Base-by-base conservation (phyloP, 495 filamentous ascomycete genomes). In the Xylaria nigripes region DNA sequence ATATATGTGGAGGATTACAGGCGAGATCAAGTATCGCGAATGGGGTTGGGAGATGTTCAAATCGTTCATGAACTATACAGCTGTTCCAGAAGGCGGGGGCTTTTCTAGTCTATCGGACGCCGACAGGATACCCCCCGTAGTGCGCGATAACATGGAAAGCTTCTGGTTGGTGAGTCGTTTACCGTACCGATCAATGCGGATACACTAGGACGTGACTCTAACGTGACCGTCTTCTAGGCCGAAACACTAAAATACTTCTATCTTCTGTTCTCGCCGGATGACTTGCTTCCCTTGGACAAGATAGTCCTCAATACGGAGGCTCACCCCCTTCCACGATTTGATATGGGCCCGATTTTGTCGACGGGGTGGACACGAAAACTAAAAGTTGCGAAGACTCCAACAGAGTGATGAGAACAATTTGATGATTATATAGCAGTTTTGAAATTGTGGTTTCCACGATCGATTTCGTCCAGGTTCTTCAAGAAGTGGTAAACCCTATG, bases 31-130 rank as follows among this genome's bases (percentile, higher is more conserved):
- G 57, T 99, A 99, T 68, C 81, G 93, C 13, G 80, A 96, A 56
- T 97, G 93, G 93, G 93, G 94, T 7, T 99, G 93, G 93, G 84
- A 94, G 57, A 97, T 97, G 81, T 99, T 99, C 73, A 83, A 91
- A 71, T 81, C 84, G 1, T 97, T 99, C 67, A 73, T 91, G 64
- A 83, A 86, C 56, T 81, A 95, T 67, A 94, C 86, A 0, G 79
- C 83, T 1, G 83, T 94, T 3, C 71, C 79, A 18, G 86, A 88
- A 23, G 79, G 82, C 16, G 87, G 85, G 9, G 86, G 87, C 2
- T 99, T 94, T 61, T 89, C 88, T 2, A 90, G 86, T 49, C 74
- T 99, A 38, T 77, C 76, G 13, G 85, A 90, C 64, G 90, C 88
- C 6, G 81, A 87, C 53, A 70, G 70, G 7, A 67, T 89, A 23